Base-by-base conservation (phyloP, 2,329 filamentous ascomycete species). In the Neofusicoccum cordaticola region DNA sequence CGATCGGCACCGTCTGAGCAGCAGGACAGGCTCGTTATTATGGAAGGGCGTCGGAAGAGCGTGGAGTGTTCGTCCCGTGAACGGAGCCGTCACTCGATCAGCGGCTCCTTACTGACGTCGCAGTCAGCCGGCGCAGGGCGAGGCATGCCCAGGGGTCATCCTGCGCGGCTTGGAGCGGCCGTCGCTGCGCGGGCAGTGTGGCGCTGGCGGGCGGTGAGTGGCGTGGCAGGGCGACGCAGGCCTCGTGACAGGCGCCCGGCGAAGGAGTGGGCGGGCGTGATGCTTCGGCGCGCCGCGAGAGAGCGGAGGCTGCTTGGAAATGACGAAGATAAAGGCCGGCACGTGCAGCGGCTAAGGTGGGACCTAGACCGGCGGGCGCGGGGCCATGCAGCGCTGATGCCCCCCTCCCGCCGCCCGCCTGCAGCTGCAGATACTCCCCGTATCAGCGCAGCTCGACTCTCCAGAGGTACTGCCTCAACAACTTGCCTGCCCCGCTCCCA, bases 121-220 rank as follows among this genome's bases (percentile, higher is more conserved):
- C 56, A 19, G 56, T 60, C 56, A 60, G 56, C 56, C 44, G 61
- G 61, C 50, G 61, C 34, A n/a, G n/a, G 19, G 39, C 15, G 47
- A 63, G 61, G 39, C 61, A 63, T 13, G 61, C n/a, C 61, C 61
- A 63, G 61, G 61, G 61, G 61, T 63, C 61, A 63, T 63, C 48
- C 61, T 63, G 39, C 41, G 60, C 48, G 6, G 42, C n/a, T 27
- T 42, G 15, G 13, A 22, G 61, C 61, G 35, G 50, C 27, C 15
- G 44, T 34, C 61, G 8, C 6, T 11, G 44, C 37, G 39, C 13
- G 19, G 50, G 44, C 39, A 31, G 27, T 27, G 61, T 47, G 61
- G 50, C 61, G 61, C 45, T 39, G 41, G 50, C 27, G 42, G 31
- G 61, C 50, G 61, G 39, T 45, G 37, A 56, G 61, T 37, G 61